A percentile compares a stretch with the other conserved stretches of the same genome.
phyloP scores from a whole-genome alignment of 179 eudicot genomes.

The Beta macrorhiza region DNA sequence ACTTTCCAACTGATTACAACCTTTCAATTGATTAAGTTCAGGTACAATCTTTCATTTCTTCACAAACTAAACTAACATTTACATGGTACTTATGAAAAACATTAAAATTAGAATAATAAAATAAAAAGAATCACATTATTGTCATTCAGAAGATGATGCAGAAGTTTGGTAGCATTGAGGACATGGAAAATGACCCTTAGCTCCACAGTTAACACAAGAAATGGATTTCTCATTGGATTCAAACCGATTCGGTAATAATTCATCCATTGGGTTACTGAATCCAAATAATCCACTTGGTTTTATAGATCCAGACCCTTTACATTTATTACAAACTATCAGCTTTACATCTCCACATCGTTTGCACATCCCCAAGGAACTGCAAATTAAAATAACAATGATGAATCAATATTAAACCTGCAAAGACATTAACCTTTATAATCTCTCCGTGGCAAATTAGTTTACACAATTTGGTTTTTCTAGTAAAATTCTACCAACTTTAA shows the following conservation, averaged over 20 bases:
- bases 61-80: neutral
- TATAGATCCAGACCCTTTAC: slow-evolving; percentile 65
- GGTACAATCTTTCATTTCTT: neutral
- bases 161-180: slow-evolving; percentile 45
- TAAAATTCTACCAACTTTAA: neutral
- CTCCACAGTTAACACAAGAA: slow-evolving; percentile 43
- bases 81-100: neutral
- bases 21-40: no score
- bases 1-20: no score
- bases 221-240: slow-evolving; percentile 28
- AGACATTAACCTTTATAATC: no score
- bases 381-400: neutral
- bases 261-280: slow-evolving; percentile 35
- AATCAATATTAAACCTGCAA: neutral
- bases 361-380: slow-evolving; percentile 85
- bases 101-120: neutral
- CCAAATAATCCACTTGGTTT: slow-evolving; percentile 51
- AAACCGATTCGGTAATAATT: slow-evolving; percentile 30
- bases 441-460: no score
- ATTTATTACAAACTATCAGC: slow-evolving; percentile 64
- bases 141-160: neutral
- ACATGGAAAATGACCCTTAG: slow-evolving; percentile 57
- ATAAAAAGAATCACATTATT: neutral
- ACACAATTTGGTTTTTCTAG: no score
- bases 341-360: slow-evolving; percentile 75